phyloP scores from a whole-genome alignment of 2,329 filamentous ascomycete species.

The Grosmannia clavigera region DNA sequence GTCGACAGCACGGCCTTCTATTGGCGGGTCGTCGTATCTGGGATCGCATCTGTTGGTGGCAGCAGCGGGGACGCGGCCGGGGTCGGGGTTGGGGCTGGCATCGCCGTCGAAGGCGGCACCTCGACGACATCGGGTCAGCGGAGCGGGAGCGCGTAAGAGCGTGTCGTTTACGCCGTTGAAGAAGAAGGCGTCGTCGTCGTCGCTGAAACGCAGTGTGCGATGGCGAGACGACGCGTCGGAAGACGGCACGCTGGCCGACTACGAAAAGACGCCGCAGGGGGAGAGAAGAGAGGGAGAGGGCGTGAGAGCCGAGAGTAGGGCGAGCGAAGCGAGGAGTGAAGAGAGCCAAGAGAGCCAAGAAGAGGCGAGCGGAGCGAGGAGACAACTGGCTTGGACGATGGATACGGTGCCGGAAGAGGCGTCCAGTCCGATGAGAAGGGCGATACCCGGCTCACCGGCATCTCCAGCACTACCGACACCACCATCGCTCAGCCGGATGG shows the following conservation, averaged over 20 bases:
- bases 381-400: neutral
- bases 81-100: slow-evolving; percentile 21
- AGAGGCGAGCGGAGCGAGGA: neutral
- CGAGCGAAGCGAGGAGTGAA: neutral
- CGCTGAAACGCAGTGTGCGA: slow-evolving; percentile 63
- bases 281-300: slow-evolving; percentile 10
- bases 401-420: slow-evolving; percentile 5
- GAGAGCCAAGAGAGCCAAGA: no score
- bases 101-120: slow-evolving; percentile 70
- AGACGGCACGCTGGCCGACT: slow-evolving; percentile 76
- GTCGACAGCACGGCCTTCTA: neutral
- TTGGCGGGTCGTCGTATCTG: neutral
- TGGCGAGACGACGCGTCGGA: slow-evolving; percentile 86
- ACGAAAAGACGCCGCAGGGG: slow-evolving; percentile 78
- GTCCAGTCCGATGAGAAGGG: neutral
- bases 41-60: slow-evolving; percentile 9
- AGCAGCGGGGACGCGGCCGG: slow-evolving; percentile 16
- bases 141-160: slow-evolving; percentile 46
- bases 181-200: slow-evolving; percentile 45
- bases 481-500: slow-evolving; percentile 5
- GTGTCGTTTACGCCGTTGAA: slow-evolving; percentile 75
- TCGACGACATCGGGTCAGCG: slow-evolving; percentile 53
- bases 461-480: slow-evolving; percentile 34
- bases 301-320: neutral
- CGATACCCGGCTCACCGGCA: neutral